Evolutionary conservation across 148 eudicot species (phyloP), one percentile per base, ranked within the genome.

Genomic region (Drosera capensis): DNA sequence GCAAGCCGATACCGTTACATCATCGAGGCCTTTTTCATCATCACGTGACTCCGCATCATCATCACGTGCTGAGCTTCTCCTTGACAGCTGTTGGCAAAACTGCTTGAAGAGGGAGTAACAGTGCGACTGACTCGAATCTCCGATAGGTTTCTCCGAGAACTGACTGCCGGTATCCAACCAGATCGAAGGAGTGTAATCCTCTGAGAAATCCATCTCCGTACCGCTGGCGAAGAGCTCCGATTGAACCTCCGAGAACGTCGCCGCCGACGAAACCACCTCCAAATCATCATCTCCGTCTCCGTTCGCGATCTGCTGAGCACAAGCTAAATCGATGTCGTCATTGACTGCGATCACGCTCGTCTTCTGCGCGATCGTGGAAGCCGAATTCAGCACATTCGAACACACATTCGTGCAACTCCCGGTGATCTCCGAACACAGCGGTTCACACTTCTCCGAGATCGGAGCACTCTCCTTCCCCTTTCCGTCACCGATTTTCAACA

Each of bases 151-250:
- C 64, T 75, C 93, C 0, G 99, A 92, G 48, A 92, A 92, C 28
- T 92, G 80, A 56, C 95, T 92, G 18, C 86, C 99, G n/a, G 95
- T 71, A 14, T 71, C 70, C 45, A 48, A 46, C 80, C 85, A 81
- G 2, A 68, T 20, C 4, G 95, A 84, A 30, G 95, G 72, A 18
- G 80, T 63, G 43, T 69, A 82, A 14, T 86, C 87, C 17, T 88
- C 92, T 8, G 93, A 74, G 23, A 61, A 68, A 17, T 68, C 75
- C 5, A 49, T 1, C 13, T 57, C 78, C 7, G 60, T 58, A 52
- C 49, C 46, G 21, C 30, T 56, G 2, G 23, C 31, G 14, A 62
- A 39, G 30, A 63, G 61, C 20, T 75, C 80, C 46, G 80, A 80
- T 37, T 64, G 58, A 17, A 63, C 31, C 20, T 69, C 80, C 3